These are phyloP conservation scores for Aureobasidium sp. DNA, from an alignment of 2,329 filamentous ascomycete genomes.

Conservation along the genomic window DNA sequence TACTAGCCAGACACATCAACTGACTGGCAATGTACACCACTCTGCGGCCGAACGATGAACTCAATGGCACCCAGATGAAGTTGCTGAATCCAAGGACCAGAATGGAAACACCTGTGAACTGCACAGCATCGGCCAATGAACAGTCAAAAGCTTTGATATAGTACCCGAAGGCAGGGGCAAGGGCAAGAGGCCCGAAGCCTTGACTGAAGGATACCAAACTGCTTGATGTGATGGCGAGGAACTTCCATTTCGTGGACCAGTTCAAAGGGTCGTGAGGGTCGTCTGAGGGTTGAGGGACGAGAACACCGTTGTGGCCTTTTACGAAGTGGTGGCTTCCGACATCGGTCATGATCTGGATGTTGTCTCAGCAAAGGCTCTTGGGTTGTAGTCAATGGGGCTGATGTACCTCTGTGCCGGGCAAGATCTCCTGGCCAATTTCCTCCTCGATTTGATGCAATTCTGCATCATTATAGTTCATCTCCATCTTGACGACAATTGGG, in stretches of 20 bases:
- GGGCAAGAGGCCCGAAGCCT: conserved; percentile 48
- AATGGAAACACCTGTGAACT: conserved; percentile 52
- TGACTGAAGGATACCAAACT: conserved; percentile 46
- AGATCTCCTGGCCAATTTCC: conserved; percentile 47
- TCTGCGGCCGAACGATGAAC: conserved; percentile 48
- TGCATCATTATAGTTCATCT: conserved; percentile 39
- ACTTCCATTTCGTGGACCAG: conserved; percentile 44
- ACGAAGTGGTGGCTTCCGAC: conserved; percentile 58
- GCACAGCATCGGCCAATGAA: conserved; percentile 46
- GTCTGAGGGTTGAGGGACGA: conserved; percentile 46
- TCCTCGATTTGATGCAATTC: conserved; percentile 42
- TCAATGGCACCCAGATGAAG: conserved; percentile 47
- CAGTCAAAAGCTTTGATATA: conserved; percentile 51
- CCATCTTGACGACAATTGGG: conserved; percentile 30
- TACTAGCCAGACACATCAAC: conserved; percentile 46
- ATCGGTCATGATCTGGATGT: conserved; percentile 46
- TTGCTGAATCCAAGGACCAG: conserved; percentile 53
- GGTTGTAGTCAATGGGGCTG: not conserved
- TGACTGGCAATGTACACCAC: conserved; percentile 48
- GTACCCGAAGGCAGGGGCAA: conserved; percentile 54
- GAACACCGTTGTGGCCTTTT: conserved; percentile 43
- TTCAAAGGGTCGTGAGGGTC: conserved; percentile 43
- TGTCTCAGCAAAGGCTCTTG: not conserved
- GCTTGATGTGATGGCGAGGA: conserved; percentile 40
- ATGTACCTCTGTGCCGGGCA: conserved; percentile 47